phyloP scores from a whole-genome alignment of 306 rosid species.

The Castanospermum australe region DNA sequence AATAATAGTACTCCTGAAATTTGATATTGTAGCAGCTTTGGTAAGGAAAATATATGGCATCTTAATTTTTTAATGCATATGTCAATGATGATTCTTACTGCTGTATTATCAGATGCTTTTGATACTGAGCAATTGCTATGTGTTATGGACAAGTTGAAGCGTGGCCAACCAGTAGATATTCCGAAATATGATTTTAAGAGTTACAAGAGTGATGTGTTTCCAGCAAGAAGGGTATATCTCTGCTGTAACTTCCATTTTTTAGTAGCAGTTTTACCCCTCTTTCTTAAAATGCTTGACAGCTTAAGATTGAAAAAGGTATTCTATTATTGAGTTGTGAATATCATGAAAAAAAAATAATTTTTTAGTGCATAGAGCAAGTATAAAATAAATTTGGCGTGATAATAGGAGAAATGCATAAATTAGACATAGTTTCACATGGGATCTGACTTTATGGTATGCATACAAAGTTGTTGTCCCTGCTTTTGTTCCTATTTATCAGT shows the following conservation, averaged over 20 bases:
- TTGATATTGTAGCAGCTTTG: background rate
- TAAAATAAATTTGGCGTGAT: slow-evolving; percentile 13
- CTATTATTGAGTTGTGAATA: slow-evolving; percentile 7
- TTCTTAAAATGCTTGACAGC: slow-evolving; percentile 3
- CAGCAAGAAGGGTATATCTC: slow-evolving; percentile 81
- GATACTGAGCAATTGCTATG: slow-evolving; percentile 74
- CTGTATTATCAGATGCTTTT: slow-evolving; percentile 79
- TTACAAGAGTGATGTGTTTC: slow-evolving; percentile 67
- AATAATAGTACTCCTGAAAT: background rate
- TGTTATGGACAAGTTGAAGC: slow-evolving; percentile 87
- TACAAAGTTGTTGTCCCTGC: background rate
- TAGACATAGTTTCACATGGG: background rate
- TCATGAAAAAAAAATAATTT: background rate
- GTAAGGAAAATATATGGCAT: background rate
- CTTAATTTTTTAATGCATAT: slow-evolving; percentile 4
- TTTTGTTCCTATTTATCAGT: background rate
- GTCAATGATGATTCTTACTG: slow-evolving; percentile 12
- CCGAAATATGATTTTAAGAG: slow-evolving; percentile 92
- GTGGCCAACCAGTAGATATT: slow-evolving; percentile 87
- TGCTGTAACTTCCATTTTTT: slow-evolving; percentile 10
- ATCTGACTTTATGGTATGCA: background rate
- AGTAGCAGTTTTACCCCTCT: background rate
- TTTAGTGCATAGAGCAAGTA: background rate
- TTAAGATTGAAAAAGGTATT: background rate
- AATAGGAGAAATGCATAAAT: slow-evolving; percentile 8